Base-by-base conservation (phyloP, 805 yeast species). In the Ogataea glucozyma region DNA sequence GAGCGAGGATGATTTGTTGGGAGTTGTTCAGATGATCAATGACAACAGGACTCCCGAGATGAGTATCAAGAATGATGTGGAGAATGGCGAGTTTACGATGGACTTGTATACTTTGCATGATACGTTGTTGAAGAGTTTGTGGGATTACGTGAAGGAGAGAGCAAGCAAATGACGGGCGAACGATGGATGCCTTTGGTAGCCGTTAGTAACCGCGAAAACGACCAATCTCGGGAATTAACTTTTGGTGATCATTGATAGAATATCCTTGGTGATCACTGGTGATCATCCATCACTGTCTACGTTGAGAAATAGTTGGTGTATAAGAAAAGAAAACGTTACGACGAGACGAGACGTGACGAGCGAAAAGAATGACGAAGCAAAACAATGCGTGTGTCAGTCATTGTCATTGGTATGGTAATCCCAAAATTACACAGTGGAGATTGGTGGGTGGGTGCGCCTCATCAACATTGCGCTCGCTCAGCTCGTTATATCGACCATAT, bases 21-120 rank as follows among this genome's bases (percentile, higher is more conserved):
- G 89, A 24, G 93, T 93, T 37, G 98, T 91, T 42, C 98, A 91
- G 67, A 90, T 91, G 97, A 93, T 91, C 30, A 89, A 96, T 32
- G 98, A 91, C 64, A 93, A 93, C 69, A 79, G 88, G 61, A 88
- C 98, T 4, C 80, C 88, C 33, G 98, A 91, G 37, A 91, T 91
- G 96, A 89, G 85, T 66, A 85, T 91, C 56, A 90, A 90, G 62
- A 91, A 93, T 64, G 96, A 91, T 58, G 89, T 88, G 38, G 98
- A 91, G 49, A 91, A 88, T 57, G 99, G 99, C 40, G 98, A 93
- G 70, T 91, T 93, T 65, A 88, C 95, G 41, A 88, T 91, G 87
- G 99, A 91, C 68, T 76, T 91, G 54, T 90, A 81, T 66, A 90
- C 97, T 20, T 72, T 91, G 53, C 98, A 98, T 16, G 97, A 91